phyloP scores from a whole-genome alignment of 169 alveolate genomes.

The Plasmodium blacklocki region DNA sequence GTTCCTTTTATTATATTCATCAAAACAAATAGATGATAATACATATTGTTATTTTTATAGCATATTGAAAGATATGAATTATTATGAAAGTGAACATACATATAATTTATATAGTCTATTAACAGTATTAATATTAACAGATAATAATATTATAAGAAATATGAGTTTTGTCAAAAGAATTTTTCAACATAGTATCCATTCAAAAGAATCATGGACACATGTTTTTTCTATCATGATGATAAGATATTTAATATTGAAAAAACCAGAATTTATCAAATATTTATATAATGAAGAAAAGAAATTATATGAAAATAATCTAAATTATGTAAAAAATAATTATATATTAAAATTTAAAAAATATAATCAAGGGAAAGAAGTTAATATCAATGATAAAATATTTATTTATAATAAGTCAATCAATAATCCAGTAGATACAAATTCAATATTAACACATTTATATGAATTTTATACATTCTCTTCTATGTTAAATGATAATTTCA shows the following conservation, averaged over 20 bases:
- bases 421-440: slow-evolving; percentile 67
- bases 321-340: slow-evolving; percentile 32
- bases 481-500: slow-evolving; percentile 41
- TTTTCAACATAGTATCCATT: slow-evolving; percentile 61
- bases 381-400: slow-evolving; percentile 24
- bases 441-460: slow-evolving; percentile 57
- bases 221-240: slow-evolving; percentile 54
- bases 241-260: slow-evolving; percentile 43
- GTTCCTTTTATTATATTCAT: slow-evolving; percentile 51
- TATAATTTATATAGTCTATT: slow-evolving; percentile 40
- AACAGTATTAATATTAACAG: slow-evolving; percentile 56
- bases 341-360: slow-evolving; percentile 39
- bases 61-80: slow-evolving; percentile 43
- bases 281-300: slow-evolving; percentile 52
- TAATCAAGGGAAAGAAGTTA: slow-evolving; percentile 21
- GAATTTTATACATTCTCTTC: slow-evolving; percentile 56
- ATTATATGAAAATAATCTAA: slow-evolving; percentile 23
- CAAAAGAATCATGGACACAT: slow-evolving; percentile 49
- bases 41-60: slow-evolving; percentile 51
- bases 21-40: slow-evolving; percentile 62
- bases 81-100: slow-evolving; percentile 66
- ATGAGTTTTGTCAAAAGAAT: slow-evolving; percentile 61
- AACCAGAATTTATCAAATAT: slow-evolving; percentile 27
- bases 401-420: slow-evolving; percentile 39
- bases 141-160: slow-evolving; percentile 49